These are phyloP conservation scores for Parathielavia hyrcaniae DNA, from an alignment of 495 filamentous ascomycete species.

Conservation along the genomic window DNA sequence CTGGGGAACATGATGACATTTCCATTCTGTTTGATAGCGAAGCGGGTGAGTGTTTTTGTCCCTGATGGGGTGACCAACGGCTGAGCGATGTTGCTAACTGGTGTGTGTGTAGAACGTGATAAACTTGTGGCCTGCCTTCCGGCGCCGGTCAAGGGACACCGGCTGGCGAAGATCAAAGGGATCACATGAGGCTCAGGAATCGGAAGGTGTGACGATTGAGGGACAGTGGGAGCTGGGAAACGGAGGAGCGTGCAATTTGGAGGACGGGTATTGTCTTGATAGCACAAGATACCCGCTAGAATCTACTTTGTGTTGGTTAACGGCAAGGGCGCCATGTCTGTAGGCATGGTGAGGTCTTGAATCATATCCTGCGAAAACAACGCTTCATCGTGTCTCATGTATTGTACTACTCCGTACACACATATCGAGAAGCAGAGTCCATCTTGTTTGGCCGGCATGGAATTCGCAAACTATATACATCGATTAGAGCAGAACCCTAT, in stretches of 20 bases:
- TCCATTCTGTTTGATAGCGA: slow-evolving; percentile 73
- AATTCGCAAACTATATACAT: not conserved
- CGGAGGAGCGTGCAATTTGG: not conserved
- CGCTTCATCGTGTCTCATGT: no score
- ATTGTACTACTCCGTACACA: no score
- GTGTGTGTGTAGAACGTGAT: slow-evolving; percentile 36
- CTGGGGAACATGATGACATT: slow-evolving; percentile 86
- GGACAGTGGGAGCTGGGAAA: not conserved
- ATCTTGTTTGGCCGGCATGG: no score
- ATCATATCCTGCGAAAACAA: no score
- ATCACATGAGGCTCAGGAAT: slow-evolving; percentile 9
- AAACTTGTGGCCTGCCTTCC: slow-evolving; percentile 41
- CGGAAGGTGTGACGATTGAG: not conserved
- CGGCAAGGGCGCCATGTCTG: not conserved
- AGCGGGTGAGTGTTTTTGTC: slow-evolving; percentile 53
- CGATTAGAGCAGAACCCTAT: not conserved
- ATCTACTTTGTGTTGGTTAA: slow-evolving; percentile 9
- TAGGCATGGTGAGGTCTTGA: not conserved
- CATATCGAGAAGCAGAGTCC: no score
- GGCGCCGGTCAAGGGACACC: slow-evolving; percentile 43
- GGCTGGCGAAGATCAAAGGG: slow-evolving; percentile 29
- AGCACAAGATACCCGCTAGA: slow-evolving; percentile 26
- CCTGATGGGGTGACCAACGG: not conserved
- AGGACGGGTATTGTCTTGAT: slow-evolving; percentile 6
- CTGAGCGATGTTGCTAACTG: not conserved